Conservation (phyloP, 2,329 filamentous ascomycete species). For the Pseudogymnoascus sp. region DNA sequence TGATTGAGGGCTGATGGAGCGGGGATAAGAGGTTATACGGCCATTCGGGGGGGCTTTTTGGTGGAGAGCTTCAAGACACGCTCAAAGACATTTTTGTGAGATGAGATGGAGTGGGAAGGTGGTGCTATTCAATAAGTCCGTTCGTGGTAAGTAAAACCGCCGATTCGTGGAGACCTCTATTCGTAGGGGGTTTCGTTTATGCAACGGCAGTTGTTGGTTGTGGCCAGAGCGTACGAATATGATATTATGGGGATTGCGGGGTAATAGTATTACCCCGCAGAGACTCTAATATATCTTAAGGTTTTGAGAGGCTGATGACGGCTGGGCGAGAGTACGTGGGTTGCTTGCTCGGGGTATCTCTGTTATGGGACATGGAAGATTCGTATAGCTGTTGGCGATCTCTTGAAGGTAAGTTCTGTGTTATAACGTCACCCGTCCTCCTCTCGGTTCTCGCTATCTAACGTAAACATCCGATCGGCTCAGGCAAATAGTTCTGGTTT, state of each 20-base stretch:
- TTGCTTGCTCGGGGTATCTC: not conserved
- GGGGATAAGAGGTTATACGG: not conserved
- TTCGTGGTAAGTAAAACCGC: not conserved
- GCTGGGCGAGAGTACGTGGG: not conserved
- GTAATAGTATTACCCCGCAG: not conserved
- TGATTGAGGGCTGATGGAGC: not conserved
- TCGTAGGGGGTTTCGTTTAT: not conserved
- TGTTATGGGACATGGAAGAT: not conserved
- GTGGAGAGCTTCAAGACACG: not conserved
- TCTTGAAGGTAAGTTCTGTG: not conserved
- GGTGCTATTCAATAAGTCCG: not conserved
- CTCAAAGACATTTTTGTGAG: not conserved
- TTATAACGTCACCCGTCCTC: not conserved
- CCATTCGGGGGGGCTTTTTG: too few relatives aligned
- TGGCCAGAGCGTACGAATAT: not conserved
- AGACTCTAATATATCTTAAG: not conserved
- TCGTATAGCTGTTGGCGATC: not conserved
- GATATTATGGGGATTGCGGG: too few relatives aligned
- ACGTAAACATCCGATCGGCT: too few relatives aligned
- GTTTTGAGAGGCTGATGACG: not conserved
- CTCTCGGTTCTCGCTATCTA: too few relatives aligned
- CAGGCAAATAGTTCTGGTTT: too few relatives aligned
- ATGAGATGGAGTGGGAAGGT: not conserved
- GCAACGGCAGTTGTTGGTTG: not conserved
- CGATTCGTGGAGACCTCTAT: not conserved